Evolutionary conservation across 352 stramenopile genomes (phyloP), one percentile per base, ranked within the genome.

Genomic region (Hyaloperonospora brassicae): DNA sequence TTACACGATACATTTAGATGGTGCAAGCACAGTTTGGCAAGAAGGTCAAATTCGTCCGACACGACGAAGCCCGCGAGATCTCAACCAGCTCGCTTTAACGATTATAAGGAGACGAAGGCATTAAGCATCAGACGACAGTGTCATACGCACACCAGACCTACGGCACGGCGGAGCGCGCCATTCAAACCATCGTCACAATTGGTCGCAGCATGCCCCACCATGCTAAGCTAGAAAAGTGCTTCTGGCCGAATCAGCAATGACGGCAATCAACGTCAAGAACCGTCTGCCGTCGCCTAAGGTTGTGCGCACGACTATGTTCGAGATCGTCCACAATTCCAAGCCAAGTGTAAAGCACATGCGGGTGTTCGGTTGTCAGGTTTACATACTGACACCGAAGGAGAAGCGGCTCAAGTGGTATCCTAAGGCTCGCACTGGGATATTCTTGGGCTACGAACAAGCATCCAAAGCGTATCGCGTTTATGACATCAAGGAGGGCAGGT

Each of bases 211-310:
- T 45, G 40, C 11, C 24, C 1, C n/a, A 24, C n/a, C 40, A 45
- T 10, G 40, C 40, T 6, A 45, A 24, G 7, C 40, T 45, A n/a
- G 23, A 47, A 17, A 47, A 47, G 41, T 47, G 21, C 31, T 47
- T 47, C n/a, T 30, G 21, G 21, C 4, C 1, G 4, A 46, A 47
- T 8, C 21, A 31, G 41, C 41, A 31, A 31, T 47, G 21, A 31
- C 17, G 21, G 41, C 41, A 31, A 34, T 47, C 25, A 34, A 47
- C 8, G 21, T 47, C 12, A 47, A 47, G 41, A 47, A 47, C 31
- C 41, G 23, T 5, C 21, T 47, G 11, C 41, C 41, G 9, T 47
- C 17, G 21, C 41, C 23, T 6, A 47, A 47, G n/a, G 11, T 47
- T 5, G 8, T 5, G 1, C 14, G 31, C 6, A 27, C 9, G 41